These are phyloP conservation scores for Ehretia macrophylla DNA, from an alignment of 257 asterid genomes.

Conservation along the genomic window DNA sequence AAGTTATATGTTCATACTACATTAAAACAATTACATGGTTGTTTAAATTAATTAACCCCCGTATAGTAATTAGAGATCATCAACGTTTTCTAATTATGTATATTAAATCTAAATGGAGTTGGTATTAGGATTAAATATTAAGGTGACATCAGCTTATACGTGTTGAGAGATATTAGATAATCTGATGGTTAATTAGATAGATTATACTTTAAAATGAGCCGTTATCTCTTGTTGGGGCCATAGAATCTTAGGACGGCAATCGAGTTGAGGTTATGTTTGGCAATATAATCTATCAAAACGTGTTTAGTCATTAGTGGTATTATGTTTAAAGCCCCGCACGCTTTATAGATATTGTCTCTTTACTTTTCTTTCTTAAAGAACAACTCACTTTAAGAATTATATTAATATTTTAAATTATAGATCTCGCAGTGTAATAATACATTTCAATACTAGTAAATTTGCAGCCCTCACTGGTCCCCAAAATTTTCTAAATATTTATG, in stretches of 20 bases:
- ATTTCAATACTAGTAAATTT: no score
- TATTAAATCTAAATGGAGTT: slow-evolving; percentile 38
- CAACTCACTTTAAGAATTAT: no score
- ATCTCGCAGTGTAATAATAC: no score
- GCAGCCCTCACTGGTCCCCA: no score
- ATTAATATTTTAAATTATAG: no score
- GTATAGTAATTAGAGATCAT: neutral
- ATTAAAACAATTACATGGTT: neutral
- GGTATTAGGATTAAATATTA: slow-evolving; percentile 39
- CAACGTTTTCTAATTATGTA: neutral
- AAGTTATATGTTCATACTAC: neutral
- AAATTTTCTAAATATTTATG: neutral
- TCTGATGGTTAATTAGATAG: no score
- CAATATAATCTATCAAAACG: neutral
- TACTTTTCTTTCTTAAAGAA: neutral
- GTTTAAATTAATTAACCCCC: slow-evolving; percentile 1
- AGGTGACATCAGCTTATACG: slow-evolving; percentile 31
- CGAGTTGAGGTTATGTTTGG: neutral
- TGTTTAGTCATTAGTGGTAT: slow-evolving; percentile 5
- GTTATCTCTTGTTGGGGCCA: neutral
- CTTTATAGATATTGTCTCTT: neutral
- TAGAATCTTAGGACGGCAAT: slow-evolving; percentile 7
- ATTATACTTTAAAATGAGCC: no score
- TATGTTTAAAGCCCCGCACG: neutral
- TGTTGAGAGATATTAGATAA: slow-evolving; percentile 2